Evolutionary conservation across 768 basidiomycete genomes (phyloP), one percentile per base, ranked within the genome.

Genomic region (Mrakia blollopis): DNA sequence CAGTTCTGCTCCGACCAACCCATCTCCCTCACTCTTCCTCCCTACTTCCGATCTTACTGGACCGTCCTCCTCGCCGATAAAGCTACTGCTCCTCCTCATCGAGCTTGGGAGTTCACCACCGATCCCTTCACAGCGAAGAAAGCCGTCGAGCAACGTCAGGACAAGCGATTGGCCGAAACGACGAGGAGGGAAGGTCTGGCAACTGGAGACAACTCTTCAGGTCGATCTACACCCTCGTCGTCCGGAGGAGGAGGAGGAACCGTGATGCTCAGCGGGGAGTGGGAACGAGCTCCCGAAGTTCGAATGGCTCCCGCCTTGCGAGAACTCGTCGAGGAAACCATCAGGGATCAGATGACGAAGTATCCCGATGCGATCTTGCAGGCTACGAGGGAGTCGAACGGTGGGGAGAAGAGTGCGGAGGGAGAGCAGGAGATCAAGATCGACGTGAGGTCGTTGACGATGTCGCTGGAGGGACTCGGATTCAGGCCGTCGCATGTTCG

Each of bases 21-120:
- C 2, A 78, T 84, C 69, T 81, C 82, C 0, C 82, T 84, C 75
- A 88, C 91, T 70, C 87, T 97, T 21, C 95, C 95, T 23, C 89
- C 91, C 2, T 89, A 90, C 11, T 92, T 93, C 50, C 87, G 92
- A 63, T 91, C 93, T 28, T 97, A 95, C 82, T 97, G 94, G 94
- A 88, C 88, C 72, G 86, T 89, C 80, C 85, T 97, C 1, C 89
- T 88, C 11, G 79, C 81, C 13, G 90, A 93, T 81, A 92, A 93
- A 80, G 90, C 89, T 79, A 83, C 83, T 25, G 86, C 87, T 4
- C 89, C 90, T 0, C 87, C 89, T 3, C 91, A 93, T 82, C 87
- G 88, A 81, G 87, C 87, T 71, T 95, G 93, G 93, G 91, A 92
- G 88, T 96, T 91, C 80, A 87, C 89, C n/a, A 85, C 89, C 9